Conservation (phyloP, 164 flowering plant genomes). For the Kalanchoe fedtschenkoi region DNA sequence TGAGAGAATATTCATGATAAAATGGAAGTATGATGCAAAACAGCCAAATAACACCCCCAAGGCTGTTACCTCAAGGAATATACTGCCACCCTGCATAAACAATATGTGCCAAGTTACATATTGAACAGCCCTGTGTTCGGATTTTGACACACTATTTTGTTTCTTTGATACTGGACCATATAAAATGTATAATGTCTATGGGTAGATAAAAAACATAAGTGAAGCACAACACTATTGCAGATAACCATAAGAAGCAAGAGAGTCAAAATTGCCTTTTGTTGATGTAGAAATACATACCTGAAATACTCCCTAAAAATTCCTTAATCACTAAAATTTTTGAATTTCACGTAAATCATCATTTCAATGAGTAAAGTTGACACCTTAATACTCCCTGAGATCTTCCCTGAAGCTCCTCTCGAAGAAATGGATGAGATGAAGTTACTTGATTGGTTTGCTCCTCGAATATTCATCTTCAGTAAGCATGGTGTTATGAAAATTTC, state of each 20-base stretch:
- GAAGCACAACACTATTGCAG: background rate
- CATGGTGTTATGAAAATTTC: constrained; percentile 30
- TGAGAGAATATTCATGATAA: constrained; percentile 17
- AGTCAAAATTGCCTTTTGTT: background rate
- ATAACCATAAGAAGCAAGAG: background rate
- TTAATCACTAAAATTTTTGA: background rate
- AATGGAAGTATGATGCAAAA: constrained; percentile 27
- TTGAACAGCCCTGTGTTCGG: background rate
- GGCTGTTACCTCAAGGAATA: constrained; percentile 51
- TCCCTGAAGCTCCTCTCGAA: constrained; percentile 34
- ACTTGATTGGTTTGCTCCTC: constrained; percentile 25
- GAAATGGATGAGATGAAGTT: constrained; percentile 41
- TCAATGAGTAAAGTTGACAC: constrained; percentile 22
- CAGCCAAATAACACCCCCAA: constrained; percentile 27
- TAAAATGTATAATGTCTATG: no score
- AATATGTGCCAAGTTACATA: constrained; percentile 12
- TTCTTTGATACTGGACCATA: background rate
- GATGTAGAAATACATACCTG: background rate
- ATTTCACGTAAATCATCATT: background rate
- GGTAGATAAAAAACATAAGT: no score
- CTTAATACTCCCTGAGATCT: constrained; percentile 49
- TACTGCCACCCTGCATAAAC: constrained; percentile 62
- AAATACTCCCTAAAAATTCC: background rate
- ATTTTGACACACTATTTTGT: background rate
- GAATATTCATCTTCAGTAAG: constrained; percentile 31